phyloP scores from a whole-genome alignment of 371 early-diverging fungal species.

The Entomophthora muscae region DNA sequence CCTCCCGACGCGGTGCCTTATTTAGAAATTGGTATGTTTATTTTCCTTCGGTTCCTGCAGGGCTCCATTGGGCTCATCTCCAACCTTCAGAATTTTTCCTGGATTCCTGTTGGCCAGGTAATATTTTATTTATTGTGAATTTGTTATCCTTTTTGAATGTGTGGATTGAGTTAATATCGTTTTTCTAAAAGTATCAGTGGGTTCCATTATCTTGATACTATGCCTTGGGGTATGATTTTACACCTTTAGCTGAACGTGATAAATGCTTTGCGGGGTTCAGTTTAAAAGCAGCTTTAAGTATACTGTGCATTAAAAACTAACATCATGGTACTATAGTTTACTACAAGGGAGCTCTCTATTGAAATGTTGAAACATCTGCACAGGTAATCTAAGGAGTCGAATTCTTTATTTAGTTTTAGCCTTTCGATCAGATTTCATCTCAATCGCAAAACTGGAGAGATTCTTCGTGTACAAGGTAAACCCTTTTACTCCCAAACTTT shows the following conservation, averaged over 20 bases:
- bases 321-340: slow-evolving; percentile 34
- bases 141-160: no score
- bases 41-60: slow-evolving; percentile 51
- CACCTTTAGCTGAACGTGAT: no score
- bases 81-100: slow-evolving; percentile 56
- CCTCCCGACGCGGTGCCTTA: not conserved
- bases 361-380: slow-evolving; percentile 77
- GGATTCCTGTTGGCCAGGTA: slow-evolving; percentile 77
- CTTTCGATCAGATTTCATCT: slow-evolving; percentile 78
- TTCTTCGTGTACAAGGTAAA: slow-evolving; percentile 47
- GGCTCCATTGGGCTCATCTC: slow-evolving; percentile 66
- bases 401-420: slow-evolving; percentile 12
- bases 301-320: no score
- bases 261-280: no score
- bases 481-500: not conserved
- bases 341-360: slow-evolving; percentile 71
- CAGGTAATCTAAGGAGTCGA: slow-evolving; percentile 7
- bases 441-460: slow-evolving; percentile 88
- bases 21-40: slow-evolving; percentile 22
- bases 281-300: no score
- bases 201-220: no score
- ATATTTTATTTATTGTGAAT: not conserved
- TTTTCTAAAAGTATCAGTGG: no score
- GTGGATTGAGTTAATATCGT: no score
- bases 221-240: no score